Base-by-base conservation (phyloP, 2,329 filamentous ascomycete genomes). In the Amauroascus niger region DNA sequence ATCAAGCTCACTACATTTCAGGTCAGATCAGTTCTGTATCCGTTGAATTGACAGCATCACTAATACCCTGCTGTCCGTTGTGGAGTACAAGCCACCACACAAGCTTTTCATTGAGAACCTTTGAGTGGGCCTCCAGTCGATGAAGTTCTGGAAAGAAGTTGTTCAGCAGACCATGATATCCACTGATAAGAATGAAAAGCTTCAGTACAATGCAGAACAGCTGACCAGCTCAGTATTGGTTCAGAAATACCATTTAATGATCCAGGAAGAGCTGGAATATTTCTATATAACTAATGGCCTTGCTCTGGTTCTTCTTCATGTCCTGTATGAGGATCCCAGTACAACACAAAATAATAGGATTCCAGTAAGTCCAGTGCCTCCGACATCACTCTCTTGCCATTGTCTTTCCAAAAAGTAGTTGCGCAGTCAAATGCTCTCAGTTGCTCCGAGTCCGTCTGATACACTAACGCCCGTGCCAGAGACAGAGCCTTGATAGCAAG, bases 221-320 rank as follows among this genome's bases (percentile, higher is more conserved):
- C 54, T 65, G 4, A 45, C 53, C 2, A 53, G 56, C 0, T 62
- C 62, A 1, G 61, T 58, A 9, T 3, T 65, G 1, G 59, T 58
- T 4, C 60, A 67, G 41, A 57, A 63, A 55, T 69, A 59, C 44
- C 59, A 67, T 57, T 57, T 64, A 1, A 67, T 66, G 59, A 62
- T 66, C 37, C 39, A 63, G 49, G 59, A 64, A 52, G 61, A 63
- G 1, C 58, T 64, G 14, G 59, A 61, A 47, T 63, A 62, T 49
- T 64, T 61, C 11, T 65, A 61, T 49, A 16, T 67, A 35, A 61
- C 61, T 1, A 63, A 57, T 45, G 61, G 63, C 1, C 28, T 63
- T 2, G 55, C 52, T 0, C 30, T 54, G 6, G 58, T 66, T 3
- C 57, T 59, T 13, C 57, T 63, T 7, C 30, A 48, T 6, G 53